A percentile compares a stretch with the other conserved stretches of the same genome.
phyloP scores from a whole-genome alignment of 306 rosid species.

The Inga oerstediana region DNA sequence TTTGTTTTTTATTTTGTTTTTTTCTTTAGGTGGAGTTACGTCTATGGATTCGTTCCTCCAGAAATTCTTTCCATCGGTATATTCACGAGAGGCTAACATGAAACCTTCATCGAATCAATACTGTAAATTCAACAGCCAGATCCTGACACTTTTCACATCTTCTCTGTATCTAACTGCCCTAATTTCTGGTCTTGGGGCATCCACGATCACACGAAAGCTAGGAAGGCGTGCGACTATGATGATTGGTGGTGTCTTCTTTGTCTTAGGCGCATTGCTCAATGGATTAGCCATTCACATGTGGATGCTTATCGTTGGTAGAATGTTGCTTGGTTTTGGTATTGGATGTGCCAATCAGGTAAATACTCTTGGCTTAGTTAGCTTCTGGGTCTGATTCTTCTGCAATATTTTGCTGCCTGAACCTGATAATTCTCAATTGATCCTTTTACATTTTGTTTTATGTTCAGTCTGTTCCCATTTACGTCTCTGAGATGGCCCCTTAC shows the following conservation, averaged over 20 bases:
- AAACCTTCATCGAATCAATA: conserved; percentile 56
- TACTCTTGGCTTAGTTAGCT: no score
- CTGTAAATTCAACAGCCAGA: conserved; percentile 71
- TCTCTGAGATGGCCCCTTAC: conserved; percentile 80
- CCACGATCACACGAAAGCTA: conserved; percentile 44
- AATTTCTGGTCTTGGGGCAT: conserved; percentile 50
- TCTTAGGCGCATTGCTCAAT: conserved; percentile 62
- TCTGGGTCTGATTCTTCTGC: neutral
- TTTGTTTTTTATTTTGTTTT: neutral
- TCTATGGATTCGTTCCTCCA: conserved; percentile 71
- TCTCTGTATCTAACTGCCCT: conserved; percentile 80
- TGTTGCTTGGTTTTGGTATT: conserved; percentile 83
- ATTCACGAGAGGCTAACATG: conserved; percentile 32
- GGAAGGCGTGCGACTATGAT: conserved; percentile 72
- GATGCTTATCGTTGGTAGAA: conserved; percentile 76
- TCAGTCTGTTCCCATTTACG: conserved; percentile 81
- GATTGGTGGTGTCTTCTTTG: conserved; percentile 58
- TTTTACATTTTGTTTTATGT: neutral
- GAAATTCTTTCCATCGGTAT: conserved; percentile 67
- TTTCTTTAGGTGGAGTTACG: conserved; percentile 72
- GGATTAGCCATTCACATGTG: conserved; percentile 46
- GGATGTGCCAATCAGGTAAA: conserved; percentile 82
- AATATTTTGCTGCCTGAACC: neutral
- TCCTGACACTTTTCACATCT: conserved; percentile 70
- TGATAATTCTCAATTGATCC: neutral